Base-by-base conservation (phyloP, 495 filamentous ascomycete genomes). In the Xylaria grammica region DNA sequence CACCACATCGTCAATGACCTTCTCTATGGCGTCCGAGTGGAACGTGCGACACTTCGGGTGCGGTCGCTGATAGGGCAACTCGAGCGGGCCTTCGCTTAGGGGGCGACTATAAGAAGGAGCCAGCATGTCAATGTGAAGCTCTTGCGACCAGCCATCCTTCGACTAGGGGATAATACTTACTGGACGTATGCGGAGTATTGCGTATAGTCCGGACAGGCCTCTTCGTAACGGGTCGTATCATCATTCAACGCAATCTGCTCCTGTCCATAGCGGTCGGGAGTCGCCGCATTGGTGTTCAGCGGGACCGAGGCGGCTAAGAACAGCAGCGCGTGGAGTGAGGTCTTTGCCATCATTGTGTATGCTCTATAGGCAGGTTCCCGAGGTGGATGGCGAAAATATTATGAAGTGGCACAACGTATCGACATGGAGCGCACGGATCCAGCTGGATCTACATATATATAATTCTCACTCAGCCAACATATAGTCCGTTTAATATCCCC, bases 1-100 rank as follows among this genome's bases (percentile, higher is more conserved):
- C 3, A 88, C 94, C 50, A 98, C 79, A 73, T 97, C 87, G 10
- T 85, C 77, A 69, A 98, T 97, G 68, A 97, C 88, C 69, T 92
- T 81, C 75, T 99, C 95, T 17, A 97, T 94, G 0, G 88, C 82
- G 1, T 90, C 82, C 0, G 93, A 97, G 38, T 85, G 81, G 78
- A 98, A 99, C 0, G 94, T 96, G 56, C 95, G 90, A 72, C 95
- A 99, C 69, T 87, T 83, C 38, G 77, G 78, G 1, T 87, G 82
- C 4, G 95, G 95, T 49, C 95, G 85, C 75, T 99, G 95, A 76
- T 87, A 98, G n/a, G 95, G 94, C 4, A 99, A 83, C 19, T 83
- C 80, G 69, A 96, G 81, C 9, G 87, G 87, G 2, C 95, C 96
- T 17, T 87, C 84, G 77, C 91, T 95, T 62, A 88, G 86, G 11